Evolutionary conservation across 306 rosid genomes (phyloP), one percentile per base, ranked within the genome.

Genomic region (Vachellia collinsii): DNA sequence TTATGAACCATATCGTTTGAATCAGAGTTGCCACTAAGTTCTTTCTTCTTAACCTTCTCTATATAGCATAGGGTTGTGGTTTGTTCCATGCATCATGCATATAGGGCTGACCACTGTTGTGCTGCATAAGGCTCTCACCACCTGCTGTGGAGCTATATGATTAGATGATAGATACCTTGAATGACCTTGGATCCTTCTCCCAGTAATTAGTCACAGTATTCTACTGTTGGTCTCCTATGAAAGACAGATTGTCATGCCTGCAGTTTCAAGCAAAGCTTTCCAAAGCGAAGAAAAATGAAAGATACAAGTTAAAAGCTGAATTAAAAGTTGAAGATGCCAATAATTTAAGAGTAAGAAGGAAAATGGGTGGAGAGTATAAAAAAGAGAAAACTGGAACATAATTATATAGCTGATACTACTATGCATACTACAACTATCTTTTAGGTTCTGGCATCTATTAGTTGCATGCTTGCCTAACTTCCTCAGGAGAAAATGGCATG

Each of bases 161-260:
- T 63, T 67, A 16, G 68, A 5, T 75, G 12, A 46, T 67, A 39
- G 68, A 5, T 75, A 3, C 5, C 54, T 44, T 13, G 39, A 41
- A 67, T 51, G 29, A 74, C 17, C 68, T 51, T 22, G 41, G 74
- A 36, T 70, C 70, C 16, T 44, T 17, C 17, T 8, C 53, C 37
- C 11, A 43, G 43, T 62, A 41, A 62, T 43, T 46, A 44, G 48
- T 19, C n/a, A 3, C 38, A 64, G 42, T 23, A 51, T 80, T 19
- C 74, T 64, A 47, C 66, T 39, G 54, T 25, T 50, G 64, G 43
- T 34, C 77, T 70, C 63, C 72, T 25, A 29, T 23, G 54, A 16
- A 78, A 76, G 41, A 53, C 44, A 46, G 42, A 25, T 36, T 12
- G 39, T 38, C 46, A 50, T 25, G 8, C 44, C 65, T 71, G 7